Base-by-base conservation (phyloP, 2,329 filamentous ascomycete genomes). In the Diaporthe australafricana region DNA sequence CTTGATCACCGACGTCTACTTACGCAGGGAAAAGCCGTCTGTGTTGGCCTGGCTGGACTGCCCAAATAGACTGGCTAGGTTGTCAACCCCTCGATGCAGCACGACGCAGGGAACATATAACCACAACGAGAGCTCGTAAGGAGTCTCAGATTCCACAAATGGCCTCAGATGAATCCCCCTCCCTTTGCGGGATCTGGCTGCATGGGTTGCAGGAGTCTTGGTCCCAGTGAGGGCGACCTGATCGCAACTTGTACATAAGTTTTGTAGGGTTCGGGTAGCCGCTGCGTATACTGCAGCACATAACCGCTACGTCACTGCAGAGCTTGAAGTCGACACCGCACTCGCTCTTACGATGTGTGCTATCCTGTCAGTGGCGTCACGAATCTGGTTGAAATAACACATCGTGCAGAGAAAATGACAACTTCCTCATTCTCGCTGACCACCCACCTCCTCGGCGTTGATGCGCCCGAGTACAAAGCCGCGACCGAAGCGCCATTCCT, bases 401-500 rank as follows among this genome's bases (percentile, higher is more conserved):
- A n/a, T 32, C 14, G 20, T 38, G 27, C 12, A 45, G 1, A 9
- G 17, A 30, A 55, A 42, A 73, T 73, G 71, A 25, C 60, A 5
- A 25, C 7, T 20, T 16, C 45, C 2, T 25, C 68, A 14, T 80
- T 77, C 71, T 83, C 88, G 5, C 82, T 93, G 57, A 92, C 90
- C 1, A 80, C 83, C 67, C 84, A 90, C 76, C 88, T 93, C 53
- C 85, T 90, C 73, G 78, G 83, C 55, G 84, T 83, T 68, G 84
- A 86, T 77, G 78, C 82, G 2, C 76, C 80, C 5, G 81, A 83
- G 57, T 89, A 89, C 79, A 82, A 80, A 4, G 80, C 81, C 35
- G 91, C 92, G 14, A 94, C 92, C 0, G 90, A 91, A 72, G 87
- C 90, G 68, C 85, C 89, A 0, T 94, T 94, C 81, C 88, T 94